Evolutionary conservation across 108 stramenopile species (phyloP).

Genomic region (Epithemia pelagica): DNA sequence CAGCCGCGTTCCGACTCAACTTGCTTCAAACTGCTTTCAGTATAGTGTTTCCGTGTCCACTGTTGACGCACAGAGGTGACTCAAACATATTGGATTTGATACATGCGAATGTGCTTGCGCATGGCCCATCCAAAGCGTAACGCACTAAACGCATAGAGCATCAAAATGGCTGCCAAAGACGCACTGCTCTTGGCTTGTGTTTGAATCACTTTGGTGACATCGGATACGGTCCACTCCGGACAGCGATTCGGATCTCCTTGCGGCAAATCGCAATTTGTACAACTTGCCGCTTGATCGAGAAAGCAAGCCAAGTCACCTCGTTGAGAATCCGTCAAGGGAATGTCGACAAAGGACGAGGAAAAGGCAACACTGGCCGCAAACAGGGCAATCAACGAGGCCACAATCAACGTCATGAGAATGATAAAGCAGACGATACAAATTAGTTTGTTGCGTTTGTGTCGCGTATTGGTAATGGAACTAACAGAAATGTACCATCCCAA

Average conservation of each 20-base stretch:
- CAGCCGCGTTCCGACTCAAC: too few relatives aligned
- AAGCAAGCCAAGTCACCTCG: slow-evolving; percentile 54
- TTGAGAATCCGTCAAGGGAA: slow-evolving; percentile 24
- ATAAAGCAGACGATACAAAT: slow-evolving; percentile 47
- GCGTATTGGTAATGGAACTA: slow-evolving; percentile 52
- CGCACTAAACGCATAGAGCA: slow-evolving; percentile 64
- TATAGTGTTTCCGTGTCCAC: too few relatives aligned
- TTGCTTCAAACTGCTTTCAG: too few relatives aligned
- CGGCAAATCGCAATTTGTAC: slow-evolving; percentile 41
- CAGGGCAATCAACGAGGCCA: slow-evolving; percentile 35
- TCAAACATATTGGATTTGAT: slow-evolving; percentile 83
- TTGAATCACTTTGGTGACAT: slow-evolving; percentile 55
- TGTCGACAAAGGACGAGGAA: slow-evolving; percentile 32
- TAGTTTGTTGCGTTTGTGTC: slow-evolving; percentile 62
- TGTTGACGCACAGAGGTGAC: too few relatives aligned
- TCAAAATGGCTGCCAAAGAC: slow-evolving; percentile 59
- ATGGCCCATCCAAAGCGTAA: slow-evolving; percentile 61
- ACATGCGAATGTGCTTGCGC: slow-evolving; percentile 47
- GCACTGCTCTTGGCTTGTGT: slow-evolving; percentile 70
- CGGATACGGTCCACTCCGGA: slow-evolving; percentile 66
- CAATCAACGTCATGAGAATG: slow-evolving; percentile 37
- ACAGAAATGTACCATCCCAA: slow-evolving; percentile 51
- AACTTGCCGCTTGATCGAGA: slow-evolving; percentile 40
- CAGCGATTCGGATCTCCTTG: slow-evolving; percentile 23
- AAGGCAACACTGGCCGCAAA: slow-evolving; percentile 59